Conservation (phyloP, 257 asterid genomes). For the Scutellaria barbata region DNA sequence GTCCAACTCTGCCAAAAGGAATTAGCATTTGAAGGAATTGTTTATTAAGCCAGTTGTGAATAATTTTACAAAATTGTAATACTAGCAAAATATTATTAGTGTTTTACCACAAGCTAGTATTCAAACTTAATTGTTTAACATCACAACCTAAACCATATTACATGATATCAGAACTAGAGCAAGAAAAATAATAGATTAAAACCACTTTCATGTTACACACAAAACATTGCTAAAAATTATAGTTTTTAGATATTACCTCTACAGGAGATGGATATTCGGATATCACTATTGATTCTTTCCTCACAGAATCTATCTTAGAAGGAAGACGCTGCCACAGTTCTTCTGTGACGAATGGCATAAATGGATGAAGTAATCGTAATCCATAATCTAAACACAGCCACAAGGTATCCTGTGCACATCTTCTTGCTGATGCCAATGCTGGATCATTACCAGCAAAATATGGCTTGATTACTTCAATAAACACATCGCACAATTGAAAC, state of each 20-base stretch:
- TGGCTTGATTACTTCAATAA: constrained; percentile 93
- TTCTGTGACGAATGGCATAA: constrained; percentile 95
- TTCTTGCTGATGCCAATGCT: constrained; percentile 51
- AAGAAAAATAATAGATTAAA: background rate
- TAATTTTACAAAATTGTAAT: background rate
- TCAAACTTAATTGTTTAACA: background rate
- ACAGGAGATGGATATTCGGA: constrained; percentile 77
- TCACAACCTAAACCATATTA: background rate
- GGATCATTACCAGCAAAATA: constrained; percentile 65
- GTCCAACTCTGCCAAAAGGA: constrained; percentile 66
- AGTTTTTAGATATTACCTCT: constrained; percentile 52
- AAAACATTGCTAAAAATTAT: background rate
- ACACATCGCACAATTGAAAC: constrained; percentile 87
- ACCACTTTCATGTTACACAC: background rate
- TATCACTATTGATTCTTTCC: constrained; percentile 83
- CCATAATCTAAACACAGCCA: constrained; percentile 94
- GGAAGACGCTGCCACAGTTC: constrained; percentile 99
- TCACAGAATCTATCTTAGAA: constrained; percentile 52
- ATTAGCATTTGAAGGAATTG: constrained; percentile 2
- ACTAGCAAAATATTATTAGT: no score
- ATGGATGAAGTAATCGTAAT: constrained; percentile 86
- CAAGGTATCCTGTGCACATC: constrained; percentile 79
- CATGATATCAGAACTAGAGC: background rate
- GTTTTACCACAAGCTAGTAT: background rate
- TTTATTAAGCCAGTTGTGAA: constrained; percentile 13